Evolutionary conservation across 768 basidiomycete species (phyloP).

Genomic region (Cystobasidiopsis lactophilus): DNA sequence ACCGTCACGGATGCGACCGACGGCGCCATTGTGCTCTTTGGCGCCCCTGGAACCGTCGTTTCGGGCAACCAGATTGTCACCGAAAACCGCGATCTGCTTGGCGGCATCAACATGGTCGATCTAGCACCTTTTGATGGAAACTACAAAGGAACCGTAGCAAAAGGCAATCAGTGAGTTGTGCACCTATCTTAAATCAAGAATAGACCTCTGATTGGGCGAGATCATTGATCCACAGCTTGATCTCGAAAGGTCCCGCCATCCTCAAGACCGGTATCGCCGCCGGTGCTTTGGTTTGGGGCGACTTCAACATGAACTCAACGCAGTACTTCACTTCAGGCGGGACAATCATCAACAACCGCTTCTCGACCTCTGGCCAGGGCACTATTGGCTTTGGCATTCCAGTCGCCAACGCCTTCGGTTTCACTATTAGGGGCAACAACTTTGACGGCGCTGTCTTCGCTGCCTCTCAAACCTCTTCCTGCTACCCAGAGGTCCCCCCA

Average conservation of each 20-base stretch:
- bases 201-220: too few species aligned
- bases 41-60: constrained; percentile 11
- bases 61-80: constrained; percentile 17
- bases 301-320: constrained; percentile 1
- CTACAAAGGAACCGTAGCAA: too few species aligned
- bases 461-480: background rate
- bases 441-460: constrained; percentile 11
- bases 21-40: constrained; percentile 20
- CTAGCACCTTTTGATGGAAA: constrained; percentile 11
- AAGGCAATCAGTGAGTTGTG: too few species aligned
- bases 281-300: constrained; percentile 19
- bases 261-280: constrained; percentile 20
- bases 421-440: constrained; percentile 15
- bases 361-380: constrained; percentile 11
- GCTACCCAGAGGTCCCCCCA: background rate
- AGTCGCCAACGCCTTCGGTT: constrained; percentile 15
- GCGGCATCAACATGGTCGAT: constrained; percentile 19
- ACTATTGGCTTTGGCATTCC: background rate
- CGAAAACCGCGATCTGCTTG: background rate
- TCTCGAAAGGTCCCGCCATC: constrained; percentile 14
- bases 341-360: constrained; percentile 17
- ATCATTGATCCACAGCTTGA: constrained; percentile 15
- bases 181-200: too few species aligned
- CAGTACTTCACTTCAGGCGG: constrained; percentile 11
- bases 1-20: constrained; percentile 20